Evolutionary conservation across 2,329 filamentous ascomycete species (phyloP).

Genomic region (Furcasterigmium sp.): DNA sequence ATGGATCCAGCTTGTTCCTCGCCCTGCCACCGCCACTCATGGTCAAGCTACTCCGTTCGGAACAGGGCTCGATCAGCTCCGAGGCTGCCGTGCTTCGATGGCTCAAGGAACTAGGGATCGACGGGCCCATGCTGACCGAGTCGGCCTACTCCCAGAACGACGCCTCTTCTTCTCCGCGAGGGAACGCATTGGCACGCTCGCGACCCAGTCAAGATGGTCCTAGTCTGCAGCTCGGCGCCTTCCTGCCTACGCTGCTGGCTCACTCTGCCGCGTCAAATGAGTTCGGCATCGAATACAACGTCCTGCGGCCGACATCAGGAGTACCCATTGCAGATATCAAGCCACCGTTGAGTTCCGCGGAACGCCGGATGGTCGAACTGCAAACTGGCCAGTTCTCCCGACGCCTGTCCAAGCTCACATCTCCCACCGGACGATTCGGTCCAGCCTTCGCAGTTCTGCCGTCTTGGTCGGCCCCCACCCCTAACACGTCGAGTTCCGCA

Average conservation of each 20-base stretch:
- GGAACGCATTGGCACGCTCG: too few species aligned
- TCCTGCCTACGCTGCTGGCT: constrained; percentile 33
- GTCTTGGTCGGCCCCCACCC: neutral
- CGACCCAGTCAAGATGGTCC: neutral
- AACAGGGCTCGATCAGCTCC: constrained; percentile 36
- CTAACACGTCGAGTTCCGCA: neutral
- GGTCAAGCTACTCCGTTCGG: constrained; percentile 39
- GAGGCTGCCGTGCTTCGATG: constrained; percentile 41
- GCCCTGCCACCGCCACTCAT: constrained; percentile 36
- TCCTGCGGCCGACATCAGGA: constrained; percentile 33
- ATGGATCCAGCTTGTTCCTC: constrained; percentile 33
- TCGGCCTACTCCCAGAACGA: neutral
- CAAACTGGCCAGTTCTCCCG: constrained; percentile 42
- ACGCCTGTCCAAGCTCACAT: constrained; percentile 34
- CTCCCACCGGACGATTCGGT: constrained; percentile 45
- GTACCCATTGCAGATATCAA: constrained; percentile 29
- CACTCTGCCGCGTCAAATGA: constrained; percentile 24
- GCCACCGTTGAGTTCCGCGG: constrained; percentile 22
- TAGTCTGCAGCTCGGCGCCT: neutral
- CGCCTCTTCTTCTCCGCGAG: too few species aligned
- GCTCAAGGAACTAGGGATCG: constrained; percentile 12
- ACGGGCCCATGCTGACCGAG: neutral
- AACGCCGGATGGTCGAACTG: constrained; percentile 34
- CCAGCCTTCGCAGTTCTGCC: constrained; percentile 31
- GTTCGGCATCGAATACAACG: constrained; percentile 32